A percentile compares a stretch with the other conserved stretches of the same genome.
Evolutionary conservation across 495 filamentous ascomycete genomes (phyloP).

Genomic region (Chaetomium cochliodes): DNA sequence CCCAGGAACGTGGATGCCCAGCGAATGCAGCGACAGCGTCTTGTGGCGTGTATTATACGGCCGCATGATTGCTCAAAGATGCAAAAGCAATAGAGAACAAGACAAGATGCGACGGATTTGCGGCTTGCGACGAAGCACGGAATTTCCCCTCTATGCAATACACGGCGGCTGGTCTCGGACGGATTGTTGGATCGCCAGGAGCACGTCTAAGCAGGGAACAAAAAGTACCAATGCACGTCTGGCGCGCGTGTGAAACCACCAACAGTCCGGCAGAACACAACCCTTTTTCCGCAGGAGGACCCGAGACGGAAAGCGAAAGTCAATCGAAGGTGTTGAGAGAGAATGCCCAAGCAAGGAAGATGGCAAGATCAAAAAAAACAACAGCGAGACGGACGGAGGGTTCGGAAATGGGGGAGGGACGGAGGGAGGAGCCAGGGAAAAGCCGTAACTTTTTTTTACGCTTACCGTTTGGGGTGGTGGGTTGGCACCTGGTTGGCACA

Average conservation of each 20-base stretch:
- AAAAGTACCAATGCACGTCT: conserved; percentile 18
- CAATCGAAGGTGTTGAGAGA: conserved; percentile 8
- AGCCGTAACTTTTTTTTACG: conserved; percentile 36
- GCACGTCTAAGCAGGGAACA: conserved; percentile 16
- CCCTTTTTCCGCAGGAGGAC: conserved; percentile 2
- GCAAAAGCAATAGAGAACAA: conserved; percentile 11
- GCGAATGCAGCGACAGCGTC: conserved; percentile 86
- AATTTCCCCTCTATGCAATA: conserved; percentile 20
- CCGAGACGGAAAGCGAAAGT: conserved; percentile 3
- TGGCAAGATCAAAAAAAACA: conserved; percentile 14
- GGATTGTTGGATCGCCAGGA: conserved; percentile 13
- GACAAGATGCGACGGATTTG: conserved; percentile 25
- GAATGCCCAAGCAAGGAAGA: conserved; percentile 6
- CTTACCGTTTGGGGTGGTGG: conserved; percentile 29
- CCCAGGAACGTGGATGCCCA: conserved; percentile 85
- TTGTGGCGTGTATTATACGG: conserved; percentile 98
- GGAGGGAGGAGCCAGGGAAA: conserved; percentile 13
- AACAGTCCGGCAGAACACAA: conserved; percentile 1
- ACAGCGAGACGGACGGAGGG: conserved; percentile 30
- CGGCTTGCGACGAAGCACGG: conserved; percentile 21
- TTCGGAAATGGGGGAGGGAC: conserved; percentile 28
- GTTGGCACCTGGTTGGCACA: conserved; percentile 11
- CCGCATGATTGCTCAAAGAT: conserved; percentile 53
- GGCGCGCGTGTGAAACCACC: background rate
- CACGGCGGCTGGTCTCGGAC: background rate